Base-by-base conservation (phyloP, 345 rosid species). In the Fremontodendron californicum region DNA sequence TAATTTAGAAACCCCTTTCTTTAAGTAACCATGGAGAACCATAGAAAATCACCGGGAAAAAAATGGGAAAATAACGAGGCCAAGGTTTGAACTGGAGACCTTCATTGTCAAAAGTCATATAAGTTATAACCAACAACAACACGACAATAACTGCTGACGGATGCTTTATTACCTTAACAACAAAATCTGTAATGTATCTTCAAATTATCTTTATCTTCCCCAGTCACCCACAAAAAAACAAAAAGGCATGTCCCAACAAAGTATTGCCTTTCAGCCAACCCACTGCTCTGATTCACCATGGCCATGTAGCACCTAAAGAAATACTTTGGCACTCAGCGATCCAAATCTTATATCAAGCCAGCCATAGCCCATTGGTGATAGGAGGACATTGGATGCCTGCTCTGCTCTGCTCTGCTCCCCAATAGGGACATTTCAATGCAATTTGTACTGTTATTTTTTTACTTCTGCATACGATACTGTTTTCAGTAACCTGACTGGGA, bases 51-150 rank as follows among this genome's bases (percentile, higher is more conserved):
- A 54, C 58, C 0, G 8, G 55, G 10, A 0, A 10, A 3, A 51
- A 51, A 6, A 51, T 51, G 58, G 58, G 58, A 15, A 52, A 19
- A 16, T 0, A 6, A 21, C 21, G 9, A 16, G 1, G 55, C 8
- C 21, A 18, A 16, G 3, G 19, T 16, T 15, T 48, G 54, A 15
- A 4, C 18, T 1, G 54, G n/a, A 15, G 19, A 48, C 19, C 19
- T 48, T 13, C 0, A 45, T 12, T 45, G 13, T 12, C 4, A n/a
- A n/a, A n/a, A n/a, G n/a, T n/a, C n/a, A n/a, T n/a, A n/a, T n/a
- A n/a, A n/a, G n/a, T n/a, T n/a, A n/a, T 13, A 3, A 48, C 3
- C 54, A 0, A 0, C 0, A 49, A 5, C 54, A 16, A 0, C 3
- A 49, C 21, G 21, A 6, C 5, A 5, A 6, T 1, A 1, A 9